Percentiles rank a stretch among this genome's conserved stretches.
Evolutionary conservation across 2,329 filamentous ascomycete genomes (phyloP).

Genomic region (Neonectria faginata): DNA sequence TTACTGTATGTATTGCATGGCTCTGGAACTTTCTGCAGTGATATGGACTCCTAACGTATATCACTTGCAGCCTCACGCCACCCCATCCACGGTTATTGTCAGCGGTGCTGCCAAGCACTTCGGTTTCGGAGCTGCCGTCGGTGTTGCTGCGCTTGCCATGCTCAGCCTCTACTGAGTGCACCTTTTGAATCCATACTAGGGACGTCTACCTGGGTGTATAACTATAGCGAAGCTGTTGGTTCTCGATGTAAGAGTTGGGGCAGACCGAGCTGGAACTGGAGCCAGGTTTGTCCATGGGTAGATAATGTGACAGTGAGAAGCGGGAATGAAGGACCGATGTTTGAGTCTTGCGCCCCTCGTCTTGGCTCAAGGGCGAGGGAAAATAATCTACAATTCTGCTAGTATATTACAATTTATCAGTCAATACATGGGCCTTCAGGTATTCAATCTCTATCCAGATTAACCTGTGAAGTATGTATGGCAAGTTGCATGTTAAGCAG

Average conservation of each 20-base stretch:
- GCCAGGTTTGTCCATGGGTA: background rate
- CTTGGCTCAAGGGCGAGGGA: background rate
- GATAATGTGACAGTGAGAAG: background rate
- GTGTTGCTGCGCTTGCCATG: constrained; percentile 10
- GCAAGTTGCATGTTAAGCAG: too few species aligned
- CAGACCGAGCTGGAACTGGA: background rate
- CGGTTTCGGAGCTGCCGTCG: constrained; percentile 17
- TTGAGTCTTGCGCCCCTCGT: background rate
- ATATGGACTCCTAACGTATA: constrained; percentile 8
- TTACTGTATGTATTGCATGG: constrained; percentile 23
- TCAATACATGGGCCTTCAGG: background rate
- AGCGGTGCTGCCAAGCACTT: constrained; percentile 30
- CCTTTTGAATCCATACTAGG: background rate
- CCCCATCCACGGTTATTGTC: constrained; percentile 21
- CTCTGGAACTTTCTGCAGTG: background rate
- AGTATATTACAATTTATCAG: background rate
- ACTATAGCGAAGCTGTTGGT: background rate
- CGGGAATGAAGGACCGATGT: background rate
- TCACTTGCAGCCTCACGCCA: constrained; percentile 21
- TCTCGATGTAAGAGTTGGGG: background rate
- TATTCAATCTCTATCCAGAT: background rate
- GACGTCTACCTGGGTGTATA: background rate
- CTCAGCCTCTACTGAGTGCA: constrained; percentile 22
- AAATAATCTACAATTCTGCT: background rate
- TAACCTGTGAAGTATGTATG: too few species aligned